Evolutionary conservation across 1,139 yeast genomes (phyloP).

Genomic region (Pichia sp.): DNA sequence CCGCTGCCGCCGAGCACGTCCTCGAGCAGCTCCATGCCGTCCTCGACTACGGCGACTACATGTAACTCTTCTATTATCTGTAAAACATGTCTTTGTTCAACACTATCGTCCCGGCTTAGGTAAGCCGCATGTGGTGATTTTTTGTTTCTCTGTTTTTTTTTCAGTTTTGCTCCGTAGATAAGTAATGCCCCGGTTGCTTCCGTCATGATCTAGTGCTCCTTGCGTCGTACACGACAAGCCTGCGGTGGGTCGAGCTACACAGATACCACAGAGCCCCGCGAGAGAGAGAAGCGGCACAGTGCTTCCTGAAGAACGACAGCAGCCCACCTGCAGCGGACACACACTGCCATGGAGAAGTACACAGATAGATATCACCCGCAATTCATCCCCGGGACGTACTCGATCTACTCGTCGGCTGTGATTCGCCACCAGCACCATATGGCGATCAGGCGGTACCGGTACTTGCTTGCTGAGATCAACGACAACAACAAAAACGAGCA

Average conservation of each 20-base stretch:
- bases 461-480: slow-evolving; percentile 4
- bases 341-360: slow-evolving; percentile 39
- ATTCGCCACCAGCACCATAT: slow-evolving; percentile 22
- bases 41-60: slow-evolving; percentile 41
- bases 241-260: too few relatives aligned
- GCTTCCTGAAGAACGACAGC: not conserved
- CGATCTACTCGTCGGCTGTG: slow-evolving; percentile 30
- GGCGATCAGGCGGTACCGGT: slow-evolving; percentile 11
- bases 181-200: too few relatives aligned
- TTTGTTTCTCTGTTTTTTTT: too few relatives aligned
- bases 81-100: too few relatives aligned
- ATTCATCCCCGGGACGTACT: slow-evolving; percentile 60
- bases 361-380: slow-evolving; percentile 44
- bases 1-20: slow-evolving; percentile 38
- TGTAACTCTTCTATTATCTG: slow-evolving; percentile 27
- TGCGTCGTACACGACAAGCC: too few relatives aligned
- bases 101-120: too few relatives aligned
- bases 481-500: not conserved
- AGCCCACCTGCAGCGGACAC: not conserved
- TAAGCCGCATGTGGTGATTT: too few relatives aligned
- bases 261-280: too few relatives aligned
- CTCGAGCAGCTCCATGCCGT: slow-evolving; percentile 40
- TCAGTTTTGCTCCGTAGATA: too few relatives aligned
- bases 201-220: too few relatives aligned
- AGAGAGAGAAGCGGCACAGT: not conserved